Evolutionary conservation across 2,329 filamentous ascomycete genomes (phyloP).

Genomic region (Gremmenia infestans): DNA sequence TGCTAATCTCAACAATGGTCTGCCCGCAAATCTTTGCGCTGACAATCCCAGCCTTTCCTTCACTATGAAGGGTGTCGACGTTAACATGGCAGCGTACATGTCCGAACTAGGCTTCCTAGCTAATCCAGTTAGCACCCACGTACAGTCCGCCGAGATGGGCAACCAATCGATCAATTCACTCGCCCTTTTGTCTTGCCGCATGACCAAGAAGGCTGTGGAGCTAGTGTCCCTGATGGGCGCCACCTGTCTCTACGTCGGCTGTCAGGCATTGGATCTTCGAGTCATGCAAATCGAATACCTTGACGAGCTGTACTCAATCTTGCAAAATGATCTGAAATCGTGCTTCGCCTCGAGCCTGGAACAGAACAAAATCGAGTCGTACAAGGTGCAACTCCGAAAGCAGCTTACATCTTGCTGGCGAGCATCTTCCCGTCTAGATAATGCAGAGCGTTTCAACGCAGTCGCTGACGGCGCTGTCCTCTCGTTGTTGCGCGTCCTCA

Average conservation of each 20-base stretch:
- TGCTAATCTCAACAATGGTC: slow-evolving; percentile 51
- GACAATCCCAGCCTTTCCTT: slow-evolving; percentile 55
- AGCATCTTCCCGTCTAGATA: too few species aligned
- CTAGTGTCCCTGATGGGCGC: slow-evolving; percentile 47
- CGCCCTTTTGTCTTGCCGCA: slow-evolving; percentile 53
- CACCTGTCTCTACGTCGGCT: slow-evolving; percentile 36
- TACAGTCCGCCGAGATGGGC: slow-evolving; percentile 61
- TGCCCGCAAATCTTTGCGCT: slow-evolving; percentile 56
- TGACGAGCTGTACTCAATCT: neutral
- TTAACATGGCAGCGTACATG: slow-evolving; percentile 59
- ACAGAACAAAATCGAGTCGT: too few species aligned
- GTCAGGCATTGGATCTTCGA: slow-evolving; percentile 53
- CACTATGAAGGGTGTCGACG: slow-evolving; percentile 60
- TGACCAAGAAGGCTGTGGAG: slow-evolving; percentile 51
- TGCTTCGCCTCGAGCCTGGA: too few species aligned
- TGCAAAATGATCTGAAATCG: too few species aligned
- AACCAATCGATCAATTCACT: slow-evolving; percentile 65
- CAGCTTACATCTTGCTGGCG: too few species aligned
- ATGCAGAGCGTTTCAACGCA: too few species aligned
- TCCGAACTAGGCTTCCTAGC: slow-evolving; percentile 58
- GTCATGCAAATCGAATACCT: slow-evolving; percentile 28
- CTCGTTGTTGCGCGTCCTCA: too few species aligned
- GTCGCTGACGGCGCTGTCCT: too few species aligned
- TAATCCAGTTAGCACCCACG: slow-evolving; percentile 56
- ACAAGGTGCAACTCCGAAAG: too few species aligned